These are phyloP conservation scores for Orbilia ellipsospora DNA, from an alignment of 2,329 filamentous ascomycete species.

Conservation along the genomic window DNA sequence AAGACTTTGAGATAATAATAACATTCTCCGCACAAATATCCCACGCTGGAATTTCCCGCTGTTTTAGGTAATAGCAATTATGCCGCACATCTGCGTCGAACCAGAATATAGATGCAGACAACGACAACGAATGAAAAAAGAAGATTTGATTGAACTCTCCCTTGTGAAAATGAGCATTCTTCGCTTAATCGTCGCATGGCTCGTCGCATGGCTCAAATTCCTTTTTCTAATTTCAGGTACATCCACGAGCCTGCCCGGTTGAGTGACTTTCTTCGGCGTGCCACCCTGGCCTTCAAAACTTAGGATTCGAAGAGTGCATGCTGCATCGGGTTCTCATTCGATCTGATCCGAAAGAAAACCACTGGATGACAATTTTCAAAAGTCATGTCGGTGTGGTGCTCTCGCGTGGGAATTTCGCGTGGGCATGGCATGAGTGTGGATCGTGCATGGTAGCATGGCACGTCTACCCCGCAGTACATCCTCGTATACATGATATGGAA, in stretches of 20 bases:
- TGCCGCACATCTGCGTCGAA: constrained; percentile 31
- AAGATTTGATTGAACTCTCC: constrained; percentile 32
- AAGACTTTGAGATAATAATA: constrained; percentile 24
- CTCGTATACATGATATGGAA: constrained; percentile 41
- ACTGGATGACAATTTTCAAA: constrained; percentile 27
- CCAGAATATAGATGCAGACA: constrained; percentile 10
- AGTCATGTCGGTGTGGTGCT: constrained; percentile 3
- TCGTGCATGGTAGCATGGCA: constrained; percentile 37
- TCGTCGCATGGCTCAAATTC: constrained; percentile 40
- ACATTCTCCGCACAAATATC: constrained; percentile 27
- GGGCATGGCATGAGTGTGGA: constrained; percentile 45
- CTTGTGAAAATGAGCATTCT: constrained; percentile 22
- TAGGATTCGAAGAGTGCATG: constrained; percentile 11
- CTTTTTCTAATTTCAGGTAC: constrained; percentile 7
- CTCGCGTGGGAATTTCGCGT: constrained; percentile 37
- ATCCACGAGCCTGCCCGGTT: too few species aligned
- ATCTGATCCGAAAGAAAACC: constrained; percentile 11
- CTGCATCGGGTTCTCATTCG: constrained; percentile 29
- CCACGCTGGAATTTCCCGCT: constrained; percentile 42
- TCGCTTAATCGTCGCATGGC: constrained; percentile 49
- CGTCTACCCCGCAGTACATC: constrained; percentile 27
- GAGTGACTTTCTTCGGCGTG: constrained; percentile 4
- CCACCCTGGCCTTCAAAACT: neutral
- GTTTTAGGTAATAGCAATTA: constrained; percentile 40
- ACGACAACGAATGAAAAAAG: constrained; percentile 23